phyloP scores from a whole-genome alignment of 228 moss, liverwort and hornwort species.

The Sphagnum fallax region DNA sequence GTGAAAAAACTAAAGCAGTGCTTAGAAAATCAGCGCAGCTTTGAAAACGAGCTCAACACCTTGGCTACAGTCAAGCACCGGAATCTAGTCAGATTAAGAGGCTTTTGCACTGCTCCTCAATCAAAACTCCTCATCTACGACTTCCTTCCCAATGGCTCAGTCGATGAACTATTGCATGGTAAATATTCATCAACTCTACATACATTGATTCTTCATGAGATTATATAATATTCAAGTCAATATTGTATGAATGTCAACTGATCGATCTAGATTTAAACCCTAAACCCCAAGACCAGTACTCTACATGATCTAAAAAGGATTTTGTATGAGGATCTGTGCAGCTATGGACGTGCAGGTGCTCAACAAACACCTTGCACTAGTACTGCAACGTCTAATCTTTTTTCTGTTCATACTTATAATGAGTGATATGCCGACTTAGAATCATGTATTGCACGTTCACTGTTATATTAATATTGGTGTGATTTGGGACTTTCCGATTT shows the following conservation, averaged over 20 bases:
- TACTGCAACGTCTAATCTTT: too few species aligned
- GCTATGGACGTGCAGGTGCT: neutral
- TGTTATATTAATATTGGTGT: neutral
- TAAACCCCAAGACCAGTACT: neutral
- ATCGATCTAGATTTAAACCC: neutral
- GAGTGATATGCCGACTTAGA: too few species aligned
- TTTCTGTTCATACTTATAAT: too few species aligned
- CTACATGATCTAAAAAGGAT: neutral
- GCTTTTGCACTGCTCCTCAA: constrained; percentile 38
- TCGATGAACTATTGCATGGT: constrained; percentile 42
- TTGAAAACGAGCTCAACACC: constrained; percentile 38
- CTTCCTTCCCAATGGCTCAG: constrained; percentile 37
- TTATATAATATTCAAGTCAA: too few species aligned
- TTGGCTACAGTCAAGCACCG: constrained; percentile 44
- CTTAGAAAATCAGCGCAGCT: constrained; percentile 37
- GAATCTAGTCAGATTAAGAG: constrained; percentile 42
- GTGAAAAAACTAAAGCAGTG: constrained; percentile 29
- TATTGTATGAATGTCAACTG: too few species aligned
- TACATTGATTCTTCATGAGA: too few species aligned
- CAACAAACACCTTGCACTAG: neutral
- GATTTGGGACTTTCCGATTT: neutral
- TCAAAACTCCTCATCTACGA: constrained; percentile 46
- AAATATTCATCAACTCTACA: neutral
- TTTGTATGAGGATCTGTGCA: neutral
- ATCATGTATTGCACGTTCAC: too few species aligned